A percentile compares a stretch with the other conserved stretches of the same genome.
Evolutionary conservation across 768 basidiomycete species (phyloP).

Genomic region (Mrakia frigida): DNA sequence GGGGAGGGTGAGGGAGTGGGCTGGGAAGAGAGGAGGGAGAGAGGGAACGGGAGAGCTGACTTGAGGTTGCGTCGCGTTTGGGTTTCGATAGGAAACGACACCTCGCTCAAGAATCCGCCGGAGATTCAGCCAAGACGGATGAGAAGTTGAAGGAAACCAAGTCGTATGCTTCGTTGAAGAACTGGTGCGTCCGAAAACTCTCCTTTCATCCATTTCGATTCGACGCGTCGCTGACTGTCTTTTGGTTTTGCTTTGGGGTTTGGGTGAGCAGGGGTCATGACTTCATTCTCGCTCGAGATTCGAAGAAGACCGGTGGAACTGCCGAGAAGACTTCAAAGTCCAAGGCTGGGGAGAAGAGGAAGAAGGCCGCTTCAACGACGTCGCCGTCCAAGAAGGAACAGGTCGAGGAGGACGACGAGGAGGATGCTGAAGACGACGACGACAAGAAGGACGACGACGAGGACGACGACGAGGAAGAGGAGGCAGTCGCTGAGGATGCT

Average conservation of each 20-base stretch:
- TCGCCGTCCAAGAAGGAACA: background rate
- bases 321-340: background rate
- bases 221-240: background rate
- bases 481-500: too few relatives aligned
- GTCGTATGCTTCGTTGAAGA: conserved; percentile 16
- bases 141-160: conserved; percentile 20
- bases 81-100: conserved; percentile 31
- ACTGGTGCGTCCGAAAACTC: background rate
- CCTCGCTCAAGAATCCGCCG: conserved; percentile 15
- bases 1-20: too few relatives aligned
- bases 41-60: background rate
- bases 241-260: background rate
- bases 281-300: background rate
- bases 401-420: background rate
- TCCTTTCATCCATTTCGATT: too few relatives aligned
- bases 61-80: too few relatives aligned
- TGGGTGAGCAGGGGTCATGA: conserved; percentile 9
- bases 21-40: background rate
- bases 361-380: background rate
- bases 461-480: background rate
- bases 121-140: conserved; percentile 10
- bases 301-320: background rate
- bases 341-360: background rate
- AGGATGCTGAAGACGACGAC: background rate
- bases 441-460: background rate